Evolutionary conservation across 192 early-diverging fungal species (phyloP).

Genomic region (Blastocladiella britannica): DNA sequence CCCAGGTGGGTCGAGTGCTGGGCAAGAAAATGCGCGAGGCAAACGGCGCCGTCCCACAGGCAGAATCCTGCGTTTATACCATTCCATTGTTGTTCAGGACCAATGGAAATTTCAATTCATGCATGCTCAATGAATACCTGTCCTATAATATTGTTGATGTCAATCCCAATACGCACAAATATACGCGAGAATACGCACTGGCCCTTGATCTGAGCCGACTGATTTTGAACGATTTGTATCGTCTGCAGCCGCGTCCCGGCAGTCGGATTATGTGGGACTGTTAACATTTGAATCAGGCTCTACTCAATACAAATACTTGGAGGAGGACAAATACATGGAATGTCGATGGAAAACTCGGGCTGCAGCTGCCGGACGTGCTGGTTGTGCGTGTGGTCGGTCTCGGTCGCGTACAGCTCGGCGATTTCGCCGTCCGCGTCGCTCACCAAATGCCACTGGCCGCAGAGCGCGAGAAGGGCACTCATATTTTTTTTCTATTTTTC

Average conservation of each 20-base stretch:
- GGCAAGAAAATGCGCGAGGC: neutral
- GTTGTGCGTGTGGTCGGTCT: neutral
- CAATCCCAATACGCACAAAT: too few relatives aligned
- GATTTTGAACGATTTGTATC: neutral
- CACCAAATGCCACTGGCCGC: neutral
- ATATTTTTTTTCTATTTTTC: too few relatives aligned
- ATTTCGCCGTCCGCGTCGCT: neutral
- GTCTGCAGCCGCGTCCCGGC: neutral
- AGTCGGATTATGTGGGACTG: neutral
- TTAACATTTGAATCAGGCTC: neutral
- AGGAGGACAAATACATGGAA: neutral
- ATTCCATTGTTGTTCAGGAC: neutral
- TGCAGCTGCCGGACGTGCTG: neutral
- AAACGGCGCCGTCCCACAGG: neutral
- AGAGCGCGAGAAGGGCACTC: too few relatives aligned
- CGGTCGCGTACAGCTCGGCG: neutral
- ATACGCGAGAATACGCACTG: neutral
- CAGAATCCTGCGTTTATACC: neutral
- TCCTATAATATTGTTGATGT: too few relatives aligned
- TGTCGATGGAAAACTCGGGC: neutral
- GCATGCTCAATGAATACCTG: neutral
- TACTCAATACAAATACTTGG: neutral
- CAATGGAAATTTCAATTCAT: neutral
- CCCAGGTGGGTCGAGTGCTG: neutral
- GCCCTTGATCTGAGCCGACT: neutral